A percentile compares a stretch with the other conserved stretches of the same genome.
These are phyloP conservation scores for Psilocybe tampanensis DNA, from an alignment of 768 basidiomycete species.

Conservation along the genomic window DNA sequence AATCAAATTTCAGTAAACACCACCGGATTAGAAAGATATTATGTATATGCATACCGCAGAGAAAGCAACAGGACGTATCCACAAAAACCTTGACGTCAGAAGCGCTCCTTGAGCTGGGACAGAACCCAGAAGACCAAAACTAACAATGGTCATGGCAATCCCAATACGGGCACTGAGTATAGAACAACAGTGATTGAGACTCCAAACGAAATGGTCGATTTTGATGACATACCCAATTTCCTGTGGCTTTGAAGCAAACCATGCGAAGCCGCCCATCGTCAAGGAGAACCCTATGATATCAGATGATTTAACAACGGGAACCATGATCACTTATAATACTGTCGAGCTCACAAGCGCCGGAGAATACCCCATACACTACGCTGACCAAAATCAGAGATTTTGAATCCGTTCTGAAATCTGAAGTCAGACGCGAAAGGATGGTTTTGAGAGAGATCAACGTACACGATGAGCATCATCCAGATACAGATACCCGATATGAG, in stretches of 20 bases:
- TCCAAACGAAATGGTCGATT: neutral
- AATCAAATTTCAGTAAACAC: neutral
- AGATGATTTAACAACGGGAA: neutral
- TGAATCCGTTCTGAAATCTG: slow-evolving; percentile 25
- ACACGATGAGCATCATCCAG: slow-evolving; percentile 38
- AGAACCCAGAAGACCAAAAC: slow-evolving; percentile 31
- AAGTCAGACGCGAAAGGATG: neutral
- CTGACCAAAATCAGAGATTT: slow-evolving; percentile 38
- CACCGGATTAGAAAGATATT: neutral
- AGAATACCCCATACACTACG: slow-evolving; percentile 45
- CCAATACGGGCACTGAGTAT: slow-evolving; percentile 31
- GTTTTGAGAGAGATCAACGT: slow-evolving; percentile 5
- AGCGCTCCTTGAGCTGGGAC: slow-evolving; percentile 36
- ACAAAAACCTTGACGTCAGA: slow-evolving; percentile 24
- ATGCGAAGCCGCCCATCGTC: slow-evolving; percentile 28
- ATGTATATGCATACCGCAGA: slow-evolving; percentile 28
- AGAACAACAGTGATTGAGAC: neutral
- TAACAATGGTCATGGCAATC: slow-evolving; percentile 29
- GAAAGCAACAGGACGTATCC: slow-evolving; percentile 31
- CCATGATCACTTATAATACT: neutral
- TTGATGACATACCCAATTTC: slow-evolving; percentile 35
- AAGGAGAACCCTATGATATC: slow-evolving; percentile 33
- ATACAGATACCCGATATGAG: slow-evolving; percentile 35
- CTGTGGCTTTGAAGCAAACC: slow-evolving; percentile 29
- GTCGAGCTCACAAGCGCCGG: slow-evolving; percentile 40